Base-by-base conservation (phyloP, 2,329 filamentous ascomycete genomes). In the Colletotrichum sp. region DNA sequence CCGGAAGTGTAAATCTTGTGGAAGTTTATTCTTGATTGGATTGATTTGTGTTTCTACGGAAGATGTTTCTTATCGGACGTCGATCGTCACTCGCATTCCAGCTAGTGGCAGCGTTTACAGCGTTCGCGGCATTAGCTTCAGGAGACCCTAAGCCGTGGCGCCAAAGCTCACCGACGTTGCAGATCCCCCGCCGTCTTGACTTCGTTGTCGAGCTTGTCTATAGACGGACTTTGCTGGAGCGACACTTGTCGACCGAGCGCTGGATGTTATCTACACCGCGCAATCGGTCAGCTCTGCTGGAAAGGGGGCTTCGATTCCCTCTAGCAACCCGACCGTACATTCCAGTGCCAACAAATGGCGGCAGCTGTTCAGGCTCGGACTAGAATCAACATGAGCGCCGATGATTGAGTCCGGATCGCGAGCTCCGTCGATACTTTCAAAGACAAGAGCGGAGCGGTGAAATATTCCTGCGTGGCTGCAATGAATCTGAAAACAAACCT, bases 161-260 rank as follows among this genome's bases (percentile, higher is more conserved):
- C 34, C 48, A 64, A 30, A 61, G 44, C 61, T 15, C 27, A 34
- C 32, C 71, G 59, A 66, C 71, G 48, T 74, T 59, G 74, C 48
- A 74, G 48, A 76, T 74, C 74, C 25, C 59, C 70, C 22, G 8
- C 64, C 64, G 70, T 55, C 44, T 57, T 15, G n/a, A n/a, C 28
- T 22, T 68, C 44, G 28, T 30, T 57, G 63, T 48, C 32, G 57
- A 68, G 55, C 64, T 61, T 68, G n/a, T 32, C 55, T 22, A 19
- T 30, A 61, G 64, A 32, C 65, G 64, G 36, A 48, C 34, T 19
- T 28, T 9, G 28, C 39, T 16, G 39, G n/a, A 65, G 12, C 13
- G 19, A 59, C 27, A 52, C 64, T 66, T 39, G 52, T 67, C 15
- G n/a, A 12, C 39, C 22, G 36, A 48, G 68, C 16, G 32, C 36